Conservation (phyloP, 2,329 filamentous ascomycete species). For the Amphichorda felina region DNA sequence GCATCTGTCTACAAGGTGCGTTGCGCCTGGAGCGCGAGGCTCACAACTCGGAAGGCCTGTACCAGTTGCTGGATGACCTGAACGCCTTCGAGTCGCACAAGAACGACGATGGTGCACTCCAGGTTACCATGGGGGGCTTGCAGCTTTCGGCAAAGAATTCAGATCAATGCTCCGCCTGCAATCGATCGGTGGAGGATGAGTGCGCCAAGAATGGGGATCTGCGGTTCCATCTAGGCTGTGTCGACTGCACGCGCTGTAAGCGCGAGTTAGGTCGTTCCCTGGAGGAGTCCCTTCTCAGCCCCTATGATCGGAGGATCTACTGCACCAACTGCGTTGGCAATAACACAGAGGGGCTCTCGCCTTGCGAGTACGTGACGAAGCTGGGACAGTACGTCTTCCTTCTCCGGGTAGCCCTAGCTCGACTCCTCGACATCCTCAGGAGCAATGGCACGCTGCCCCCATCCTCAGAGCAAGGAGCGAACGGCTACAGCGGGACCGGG, state of each 20-base stretch:
- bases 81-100: slow-evolving; percentile 70
- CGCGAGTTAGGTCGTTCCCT: slow-evolving; percentile 57
- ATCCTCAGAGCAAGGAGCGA: slow-evolving; percentile 46
- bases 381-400: slow-evolving; percentile 92
- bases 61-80: slow-evolving; percentile 74
- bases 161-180: slow-evolving; percentile 74
- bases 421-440: slow-evolving; percentile 76
- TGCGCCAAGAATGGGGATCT: slow-evolving; percentile 65
- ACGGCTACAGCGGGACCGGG: slow-evolving; percentile 17
- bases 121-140: slow-evolving; percentile 53
- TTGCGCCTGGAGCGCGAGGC: slow-evolving; percentile 84
- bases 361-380: slow-evolving; percentile 67
- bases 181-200: slow-evolving; percentile 86
- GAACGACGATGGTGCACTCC: slow-evolving; percentile 55
- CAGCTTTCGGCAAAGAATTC: slow-evolving; percentile 63
- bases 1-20: slow-evolving; percentile 90
- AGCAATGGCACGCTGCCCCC: slow-evolving; percentile 71
- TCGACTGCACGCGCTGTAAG: slow-evolving; percentile 57
- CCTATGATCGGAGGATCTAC: slow-evolving; percentile 54
- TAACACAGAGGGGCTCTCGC: slow-evolving; percentile 35
- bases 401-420: slow-evolving; percentile 78
- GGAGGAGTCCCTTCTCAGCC: slow-evolving; percentile 59
- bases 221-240: slow-evolving; percentile 76
- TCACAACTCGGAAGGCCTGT: slow-evolving; percentile 60
- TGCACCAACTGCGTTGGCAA: slow-evolving; percentile 57